These are phyloP conservation scores for Cladosporium oxysporum DNA, from an alignment of 2,329 filamentous ascomycete species.

Conservation along the genomic window DNA sequence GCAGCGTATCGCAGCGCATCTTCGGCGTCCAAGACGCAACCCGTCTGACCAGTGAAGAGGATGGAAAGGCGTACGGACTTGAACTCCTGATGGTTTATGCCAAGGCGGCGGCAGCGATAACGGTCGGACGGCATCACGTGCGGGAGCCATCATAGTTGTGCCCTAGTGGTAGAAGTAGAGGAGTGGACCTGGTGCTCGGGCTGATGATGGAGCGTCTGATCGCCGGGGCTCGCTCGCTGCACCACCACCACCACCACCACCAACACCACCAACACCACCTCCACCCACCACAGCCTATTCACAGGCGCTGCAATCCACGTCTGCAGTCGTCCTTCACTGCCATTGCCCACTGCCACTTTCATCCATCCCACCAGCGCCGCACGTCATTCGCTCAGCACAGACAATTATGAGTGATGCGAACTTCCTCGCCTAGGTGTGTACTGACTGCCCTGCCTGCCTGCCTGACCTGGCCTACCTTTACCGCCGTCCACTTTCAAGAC, in stretches of 20 bases:
- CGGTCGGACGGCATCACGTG: background rate
- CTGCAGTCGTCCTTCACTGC: background rate
- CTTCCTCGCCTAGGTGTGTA: slow-evolving; percentile 20
- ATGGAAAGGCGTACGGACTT: background rate
- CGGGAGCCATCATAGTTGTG: background rate
- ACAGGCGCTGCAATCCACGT: background rate
- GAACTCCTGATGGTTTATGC: background rate
- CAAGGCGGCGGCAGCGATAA: slow-evolving; percentile 5
- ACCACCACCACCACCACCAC: background rate
- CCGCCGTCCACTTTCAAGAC: background rate
- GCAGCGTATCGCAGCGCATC: background rate
- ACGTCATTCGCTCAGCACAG: slow-evolving; percentile 12
- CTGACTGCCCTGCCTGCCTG: background rate
- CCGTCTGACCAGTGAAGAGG: background rate
- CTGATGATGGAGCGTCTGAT: background rate
- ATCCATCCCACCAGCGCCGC: slow-evolving; percentile 60
- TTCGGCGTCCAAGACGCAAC: background rate
- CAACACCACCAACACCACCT: background rate
- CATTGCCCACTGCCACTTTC: slow-evolving; percentile 56
- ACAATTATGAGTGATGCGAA: slow-evolving; percentile 21
- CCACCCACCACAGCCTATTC: background rate
- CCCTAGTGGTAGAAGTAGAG: background rate
- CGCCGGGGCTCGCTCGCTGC: background rate
- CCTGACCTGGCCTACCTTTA: background rate
- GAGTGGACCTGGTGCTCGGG: background rate